Conservation (phyloP, 805 yeast genomes). For the Spathaspora sp. region DNA sequence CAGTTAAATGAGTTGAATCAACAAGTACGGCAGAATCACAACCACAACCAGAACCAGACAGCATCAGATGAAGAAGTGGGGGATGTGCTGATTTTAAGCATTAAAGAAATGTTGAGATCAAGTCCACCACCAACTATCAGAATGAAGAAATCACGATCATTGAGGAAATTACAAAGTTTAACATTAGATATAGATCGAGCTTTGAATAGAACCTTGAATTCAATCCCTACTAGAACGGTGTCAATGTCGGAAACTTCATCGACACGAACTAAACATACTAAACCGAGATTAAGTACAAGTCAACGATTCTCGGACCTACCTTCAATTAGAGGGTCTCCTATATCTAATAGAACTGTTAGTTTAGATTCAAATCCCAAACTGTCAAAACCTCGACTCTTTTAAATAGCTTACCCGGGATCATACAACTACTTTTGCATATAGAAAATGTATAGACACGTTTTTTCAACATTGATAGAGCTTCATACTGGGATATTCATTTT, state of each 20-base stretch:
- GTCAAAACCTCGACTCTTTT: not conserved
- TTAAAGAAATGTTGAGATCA: constrained; percentile 10
- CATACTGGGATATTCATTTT: too few species aligned
- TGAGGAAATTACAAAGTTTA: constrained; percentile 28
- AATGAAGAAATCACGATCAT: constrained; percentile 25
- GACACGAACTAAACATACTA: not conserved
- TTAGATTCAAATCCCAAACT: not conserved
- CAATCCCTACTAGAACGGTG: not conserved
- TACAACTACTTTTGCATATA: too few species aligned
- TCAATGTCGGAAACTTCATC: not conserved
- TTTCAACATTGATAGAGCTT: too few species aligned
- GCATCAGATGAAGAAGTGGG: constrained; percentile 1
- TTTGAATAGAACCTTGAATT: not conserved
- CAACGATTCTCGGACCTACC: constrained; percentile 8
- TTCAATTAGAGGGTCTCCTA: constrained; percentile 9
- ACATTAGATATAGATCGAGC: constrained; percentile 12
- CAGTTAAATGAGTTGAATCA: constrained; percentile 15
- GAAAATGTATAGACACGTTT: not conserved
- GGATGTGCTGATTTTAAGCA: constrained; percentile 8
- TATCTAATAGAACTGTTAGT: not conserved
- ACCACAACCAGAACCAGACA: not conserved
- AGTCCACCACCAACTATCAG: constrained; percentile 19
- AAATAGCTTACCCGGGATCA: not conserved
- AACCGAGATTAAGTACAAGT: constrained; percentile 4
- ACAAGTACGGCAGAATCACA: not conserved